Percentiles rank a stretch among this genome's conserved stretches.
Conservation (phyloP, 192 early-diverging fungal genomes). For the Anaeromyces robustus region DNA sequence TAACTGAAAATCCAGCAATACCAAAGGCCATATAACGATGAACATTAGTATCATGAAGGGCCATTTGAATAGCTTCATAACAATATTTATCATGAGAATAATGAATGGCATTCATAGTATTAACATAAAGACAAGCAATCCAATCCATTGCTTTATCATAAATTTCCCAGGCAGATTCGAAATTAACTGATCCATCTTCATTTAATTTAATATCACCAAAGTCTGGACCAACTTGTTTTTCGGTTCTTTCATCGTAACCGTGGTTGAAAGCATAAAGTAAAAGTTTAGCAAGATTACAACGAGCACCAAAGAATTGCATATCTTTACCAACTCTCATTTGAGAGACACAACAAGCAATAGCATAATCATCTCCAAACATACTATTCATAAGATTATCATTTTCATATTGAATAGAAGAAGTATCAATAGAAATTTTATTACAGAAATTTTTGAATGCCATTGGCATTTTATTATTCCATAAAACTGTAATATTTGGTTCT, state of each 20-base stretch:
- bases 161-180: conserved; percentile 5
- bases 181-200: conserved; percentile 3
- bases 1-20: conserved; percentile 9
- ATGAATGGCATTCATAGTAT: conserved; percentile 12
- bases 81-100: conserved; percentile 10
- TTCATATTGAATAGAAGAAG: conserved; percentile 9
- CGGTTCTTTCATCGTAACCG: conserved; percentile 8
- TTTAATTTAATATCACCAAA: background rate
- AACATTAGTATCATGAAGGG: conserved; percentile 10
- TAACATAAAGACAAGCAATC: conserved; percentile 8
- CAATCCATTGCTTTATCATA: conserved; percentile 12
- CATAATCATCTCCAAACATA: conserved; percentile 9
- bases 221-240: conserved; percentile 10
- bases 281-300: conserved; percentile 10
- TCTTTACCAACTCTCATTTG: conserved; percentile 9
- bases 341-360: conserved; percentile 11
- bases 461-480: conserved; percentile 3
- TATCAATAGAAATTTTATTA: conserved; percentile 6
- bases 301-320: conserved; percentile 12
- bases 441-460: conserved; percentile 1
- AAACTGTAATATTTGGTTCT: conserved; percentile 10
- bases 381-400: conserved; percentile 7
- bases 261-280: conserved; percentile 10
- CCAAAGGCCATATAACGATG: conserved; percentile 10
- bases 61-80: conserved; percentile 11